Base-by-base conservation (phyloP, 192 early-diverging fungal species). In the Entomortierella parvispora region DNA sequence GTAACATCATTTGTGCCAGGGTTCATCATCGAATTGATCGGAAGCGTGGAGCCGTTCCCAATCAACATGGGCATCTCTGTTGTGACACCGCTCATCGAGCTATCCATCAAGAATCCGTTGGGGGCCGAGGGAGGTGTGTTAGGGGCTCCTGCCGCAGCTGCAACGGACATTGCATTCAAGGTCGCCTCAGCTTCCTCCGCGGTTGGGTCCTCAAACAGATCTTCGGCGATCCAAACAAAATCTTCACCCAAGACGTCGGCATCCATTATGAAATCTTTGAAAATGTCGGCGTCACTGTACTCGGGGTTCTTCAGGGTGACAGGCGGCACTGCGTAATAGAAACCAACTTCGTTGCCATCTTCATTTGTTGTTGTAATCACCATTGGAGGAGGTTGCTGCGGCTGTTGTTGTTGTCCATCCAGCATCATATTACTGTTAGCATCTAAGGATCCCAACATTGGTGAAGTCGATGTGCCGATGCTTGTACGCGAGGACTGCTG, bases 231-330 rank as follows among this genome's bases (percentile, higher is more conserved):
- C 74, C 74, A 77, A 8, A 77, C 74, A 58, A 77, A 77, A 47
- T 77, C 66, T 46, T 77, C 74, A 15, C 74, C 72, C 0, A 76
- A 52, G 23, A 65, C 52, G 56, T 76, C 72, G 23, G 72, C 52
- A 62, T 76, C 72, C 72, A 76, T 68, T 65, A 76, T 76, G 31
- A 76, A 77, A 49, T 77, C 74, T 9, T 77, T 65, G 61, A 77
- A 77, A 12, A 77, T 47, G 33, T 77, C 74, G 10, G 74, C 65
- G 31, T 77, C 74, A 12, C 55, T 77, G 56, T 64, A 68, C 18
- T 65, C 74, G 20, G 74, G 74, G n/a, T 77, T 77, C n/a, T n/a
- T n/a, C 34, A 77, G 43, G 55, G 68, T 68, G 8, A 77, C 74
- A 25, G 45, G 37, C 2, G 74, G 74, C 2, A 77, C 55, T 1